These are phyloP conservation scores for Alternaria brassicae DNA, from an alignment of 2,329 filamentous ascomycete genomes.

Conservation along the genomic window DNA sequence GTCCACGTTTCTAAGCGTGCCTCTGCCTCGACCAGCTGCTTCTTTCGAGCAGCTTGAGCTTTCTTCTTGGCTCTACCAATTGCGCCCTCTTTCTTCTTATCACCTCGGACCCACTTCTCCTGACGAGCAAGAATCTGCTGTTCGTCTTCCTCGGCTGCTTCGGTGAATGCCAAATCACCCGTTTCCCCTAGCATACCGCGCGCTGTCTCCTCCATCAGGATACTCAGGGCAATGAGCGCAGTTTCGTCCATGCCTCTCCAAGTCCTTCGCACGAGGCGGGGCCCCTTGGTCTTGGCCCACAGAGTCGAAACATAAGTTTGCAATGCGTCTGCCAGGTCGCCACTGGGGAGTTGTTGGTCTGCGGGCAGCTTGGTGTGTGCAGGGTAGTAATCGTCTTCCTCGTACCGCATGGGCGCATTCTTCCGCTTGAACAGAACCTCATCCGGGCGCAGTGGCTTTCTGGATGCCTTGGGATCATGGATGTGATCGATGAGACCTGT, in stretches of 20 bases:
- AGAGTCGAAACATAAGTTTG: constrained; percentile 73
- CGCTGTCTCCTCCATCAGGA: constrained; percentile 75
- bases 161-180: constrained; percentile 76
- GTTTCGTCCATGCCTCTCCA: constrained; percentile 77
- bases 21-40: background rate
- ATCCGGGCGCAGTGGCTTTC: constrained; percentile 66
- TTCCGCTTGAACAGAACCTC: constrained; percentile 72
- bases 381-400: constrained; percentile 75
- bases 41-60: background rate
- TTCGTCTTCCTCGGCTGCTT: constrained; percentile 52
- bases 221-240: constrained; percentile 75
- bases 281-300: constrained; percentile 56
- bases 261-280: constrained; percentile 37
- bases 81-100: background rate
- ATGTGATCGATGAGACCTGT: constrained; percentile 55
- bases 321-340: constrained; percentile 72
- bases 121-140: background rate
- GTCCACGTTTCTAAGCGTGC: background rate
- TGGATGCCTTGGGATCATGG: constrained; percentile 44
- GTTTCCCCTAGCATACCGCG: constrained; percentile 66
- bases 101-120: background rate
- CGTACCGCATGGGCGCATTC: constrained; percentile 70
- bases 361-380: constrained; percentile 65
- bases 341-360: constrained; percentile 66
- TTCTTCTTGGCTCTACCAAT: background rate